phyloP scores from a whole-genome alignment of 169 alveolate species.

The Cryptosporidium tyzzeri region DNA sequence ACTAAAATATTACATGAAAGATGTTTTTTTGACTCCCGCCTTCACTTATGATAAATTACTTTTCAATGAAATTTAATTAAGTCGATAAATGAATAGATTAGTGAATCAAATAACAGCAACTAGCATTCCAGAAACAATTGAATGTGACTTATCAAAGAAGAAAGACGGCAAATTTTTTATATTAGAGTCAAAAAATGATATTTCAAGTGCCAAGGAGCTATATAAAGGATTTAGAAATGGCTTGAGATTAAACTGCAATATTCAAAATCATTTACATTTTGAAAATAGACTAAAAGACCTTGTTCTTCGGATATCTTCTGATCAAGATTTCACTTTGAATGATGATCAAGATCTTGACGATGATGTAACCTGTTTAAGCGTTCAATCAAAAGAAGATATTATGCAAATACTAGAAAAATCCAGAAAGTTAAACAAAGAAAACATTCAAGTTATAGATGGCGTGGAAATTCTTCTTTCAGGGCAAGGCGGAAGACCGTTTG shows the following conservation, averaged over 20 bases:
- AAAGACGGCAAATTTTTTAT: constrained; percentile 23
- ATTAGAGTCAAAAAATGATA: constrained; percentile 58
- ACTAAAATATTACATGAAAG: constrained; percentile 1
- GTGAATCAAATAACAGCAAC: constrained; percentile 39
- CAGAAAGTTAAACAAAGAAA: constrained; percentile 37
- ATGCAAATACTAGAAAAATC: constrained; percentile 45
- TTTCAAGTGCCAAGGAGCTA: constrained; percentile 21
- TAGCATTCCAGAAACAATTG: constrained; percentile 32
- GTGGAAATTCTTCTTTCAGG: constrained; percentile 39
- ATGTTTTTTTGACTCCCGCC: constrained; percentile 1
- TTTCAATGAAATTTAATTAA: constrained; percentile 2
- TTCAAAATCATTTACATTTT: constrained; percentile 3
- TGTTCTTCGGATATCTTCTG: background rate
- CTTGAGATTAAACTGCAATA: constrained; percentile 21
- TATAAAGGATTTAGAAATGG: constrained; percentile 15
- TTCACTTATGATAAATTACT: background rate
- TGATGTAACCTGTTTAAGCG: background rate
- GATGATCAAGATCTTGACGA: background rate
- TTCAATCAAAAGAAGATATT: constrained; percentile 28
- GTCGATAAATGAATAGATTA: constrained; percentile 14
- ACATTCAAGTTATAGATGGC: constrained; percentile 21
- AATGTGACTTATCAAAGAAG: constrained; percentile 5
- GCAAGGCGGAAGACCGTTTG: constrained; percentile 67
- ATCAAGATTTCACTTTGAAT: constrained; percentile 7
- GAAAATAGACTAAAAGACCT: constrained; percentile 24